Evolutionary conservation across 75 land plant genomes (phyloP).

Genomic region (Pinus tabuliformis): DNA sequence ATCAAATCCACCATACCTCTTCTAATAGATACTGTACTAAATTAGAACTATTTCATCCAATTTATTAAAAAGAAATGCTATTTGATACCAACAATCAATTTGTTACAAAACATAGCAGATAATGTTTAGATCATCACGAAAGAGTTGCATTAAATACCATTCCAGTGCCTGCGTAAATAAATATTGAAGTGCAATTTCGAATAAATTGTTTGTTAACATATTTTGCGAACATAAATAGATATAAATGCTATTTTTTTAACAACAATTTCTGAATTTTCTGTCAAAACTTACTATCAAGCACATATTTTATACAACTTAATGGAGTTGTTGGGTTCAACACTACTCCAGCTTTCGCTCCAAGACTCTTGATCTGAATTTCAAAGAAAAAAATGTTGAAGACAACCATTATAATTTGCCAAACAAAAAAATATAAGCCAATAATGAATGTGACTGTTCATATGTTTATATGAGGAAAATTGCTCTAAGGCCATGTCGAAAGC

Average conservation of each 20-base stretch:
- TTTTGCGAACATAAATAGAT: no score
- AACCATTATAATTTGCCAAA: not conserved
- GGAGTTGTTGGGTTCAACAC: conserved; percentile 95
- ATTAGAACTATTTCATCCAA: not conserved
- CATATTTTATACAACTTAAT: conserved; percentile 81
- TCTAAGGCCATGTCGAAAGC: not conserved
- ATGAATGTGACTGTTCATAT: not conserved
- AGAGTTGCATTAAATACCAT: no score
- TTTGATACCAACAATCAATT: no score
- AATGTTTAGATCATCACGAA: no score
- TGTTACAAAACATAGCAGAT: no score
- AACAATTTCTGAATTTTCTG: no score
- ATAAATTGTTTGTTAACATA: no score
- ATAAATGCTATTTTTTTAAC: no score
- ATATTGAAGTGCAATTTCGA: no score
- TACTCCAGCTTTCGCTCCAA: conserved; percentile 97
- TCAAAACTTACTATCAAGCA: conserved; percentile 77
- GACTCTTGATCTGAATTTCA: conserved; percentile 66
- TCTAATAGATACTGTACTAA: not conserved
- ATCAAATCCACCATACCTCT: not conserved
- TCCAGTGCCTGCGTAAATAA: no score
- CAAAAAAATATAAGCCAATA: not conserved
- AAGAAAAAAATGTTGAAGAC: not conserved
- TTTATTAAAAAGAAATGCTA: not conserved
- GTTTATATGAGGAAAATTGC: not conserved